Percentiles rank a stretch among this genome's conserved stretches.
These are phyloP conservation scores for Leccinum variicolor DNA, from an alignment of 768 basidiomycete genomes.

Conservation along the genomic window DNA sequence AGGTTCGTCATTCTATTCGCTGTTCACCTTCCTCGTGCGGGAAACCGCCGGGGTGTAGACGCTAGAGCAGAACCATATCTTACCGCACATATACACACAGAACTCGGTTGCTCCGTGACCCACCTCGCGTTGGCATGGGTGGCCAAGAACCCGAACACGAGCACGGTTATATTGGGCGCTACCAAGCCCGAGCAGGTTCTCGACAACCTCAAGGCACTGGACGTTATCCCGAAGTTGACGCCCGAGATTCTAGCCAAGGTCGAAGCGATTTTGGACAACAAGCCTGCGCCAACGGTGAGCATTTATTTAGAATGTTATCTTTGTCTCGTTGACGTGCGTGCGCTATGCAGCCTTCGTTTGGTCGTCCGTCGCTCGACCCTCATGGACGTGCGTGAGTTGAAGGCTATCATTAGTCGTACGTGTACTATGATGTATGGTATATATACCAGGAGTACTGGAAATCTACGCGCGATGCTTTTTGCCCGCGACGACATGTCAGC, in stretches of 20 bases:
- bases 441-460: not conserved
- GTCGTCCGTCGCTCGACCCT: conserved; percentile 30
- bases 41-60: no score
- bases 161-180: conserved; percentile 47
- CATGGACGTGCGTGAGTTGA: conserved; percentile 19
- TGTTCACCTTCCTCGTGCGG: not conserved
- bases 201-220: conserved; percentile 51
- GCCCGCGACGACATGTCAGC: not conserved
- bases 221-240: conserved; percentile 52
- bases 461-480: not conserved
- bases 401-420: not conserved
- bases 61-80: not conserved
- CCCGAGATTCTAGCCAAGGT: conserved; percentile 48
- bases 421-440: not conserved
- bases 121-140: conserved; percentile 58
- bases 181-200: conserved; percentile 45
- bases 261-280: conserved; percentile 49
- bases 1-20: conserved; percentile 9
- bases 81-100: conserved; percentile 13
- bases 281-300: conserved; percentile 29
- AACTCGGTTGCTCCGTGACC: conserved; percentile 46
- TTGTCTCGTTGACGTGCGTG: not conserved
- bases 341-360: conserved; percentile 19
- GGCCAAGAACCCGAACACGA: conserved; percentile 46
- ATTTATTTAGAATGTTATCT: not conserved